These are phyloP conservation scores for Capsicum rhomboideum DNA, from an alignment of 257 asterid species.

Conservation along the genomic window DNA sequence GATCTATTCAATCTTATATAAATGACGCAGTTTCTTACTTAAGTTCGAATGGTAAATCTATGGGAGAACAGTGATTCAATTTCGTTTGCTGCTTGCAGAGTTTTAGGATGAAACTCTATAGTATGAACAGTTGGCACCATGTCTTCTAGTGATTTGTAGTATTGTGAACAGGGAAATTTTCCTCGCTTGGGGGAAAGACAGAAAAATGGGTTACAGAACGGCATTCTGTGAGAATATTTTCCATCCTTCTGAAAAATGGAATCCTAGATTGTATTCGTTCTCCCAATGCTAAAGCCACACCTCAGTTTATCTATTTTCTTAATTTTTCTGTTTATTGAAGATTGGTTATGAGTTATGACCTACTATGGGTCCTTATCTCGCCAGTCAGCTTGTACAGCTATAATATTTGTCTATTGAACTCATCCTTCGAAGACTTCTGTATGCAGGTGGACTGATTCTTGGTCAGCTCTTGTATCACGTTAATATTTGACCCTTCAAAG, in stretches of 20 bases:
- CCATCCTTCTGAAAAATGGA: background rate
- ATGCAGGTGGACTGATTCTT: constrained; percentile 1
- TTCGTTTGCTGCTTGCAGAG: background rate
- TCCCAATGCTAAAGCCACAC: background rate
- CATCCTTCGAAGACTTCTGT: background rate
- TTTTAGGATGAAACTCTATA: background rate
- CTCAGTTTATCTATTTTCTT: background rate
- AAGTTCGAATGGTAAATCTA: background rate
- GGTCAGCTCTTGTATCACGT: background rate
- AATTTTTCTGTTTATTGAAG: background rate
- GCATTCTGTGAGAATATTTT: background rate
- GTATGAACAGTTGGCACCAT: background rate
- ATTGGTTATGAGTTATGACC: background rate
- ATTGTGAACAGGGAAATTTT: background rate
- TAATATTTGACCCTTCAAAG: background rate
- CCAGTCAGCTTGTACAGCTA: background rate
- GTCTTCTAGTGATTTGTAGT: background rate
- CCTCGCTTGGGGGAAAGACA: background rate
- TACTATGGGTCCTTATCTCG: background rate
- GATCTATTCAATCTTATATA: background rate
- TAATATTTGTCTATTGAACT: background rate
- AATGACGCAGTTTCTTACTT: background rate
- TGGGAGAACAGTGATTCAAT: background rate
- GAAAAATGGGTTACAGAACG: background rate
- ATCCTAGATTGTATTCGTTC: background rate